Percentiles rank a stretch among this genome's conserved stretches.
Conservation (phyloP, 2,329 filamentous ascomycete genomes). For the Arachnomyces sp. region DNA sequence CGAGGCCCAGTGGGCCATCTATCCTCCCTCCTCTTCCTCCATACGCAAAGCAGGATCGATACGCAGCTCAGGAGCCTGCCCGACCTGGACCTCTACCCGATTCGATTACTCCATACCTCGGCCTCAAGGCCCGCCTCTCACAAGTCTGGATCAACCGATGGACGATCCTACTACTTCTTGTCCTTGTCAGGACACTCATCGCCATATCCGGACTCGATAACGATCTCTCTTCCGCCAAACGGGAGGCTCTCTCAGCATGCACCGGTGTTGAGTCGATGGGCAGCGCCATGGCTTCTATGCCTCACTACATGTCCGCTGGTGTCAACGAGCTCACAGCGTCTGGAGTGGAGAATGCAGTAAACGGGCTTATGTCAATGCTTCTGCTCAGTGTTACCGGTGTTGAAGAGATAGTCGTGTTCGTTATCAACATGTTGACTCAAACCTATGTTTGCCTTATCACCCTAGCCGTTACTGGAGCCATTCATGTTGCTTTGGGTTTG, state of each 20-base stretch:
- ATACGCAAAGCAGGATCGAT: conserved; percentile 36
- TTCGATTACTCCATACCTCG: conserved; percentile 81
- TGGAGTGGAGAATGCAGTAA: conserved; percentile 71
- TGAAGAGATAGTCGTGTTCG: conserved; percentile 80
- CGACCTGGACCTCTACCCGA: conserved; percentile 54
- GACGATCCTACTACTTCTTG: conserved; percentile 81
- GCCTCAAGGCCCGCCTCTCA: conserved; percentile 77
- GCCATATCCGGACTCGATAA: conserved; percentile 63
- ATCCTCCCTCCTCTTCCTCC: conserved; percentile 28
- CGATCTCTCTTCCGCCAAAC: conserved; percentile 66
- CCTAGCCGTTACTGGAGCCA: conserved; percentile 67
- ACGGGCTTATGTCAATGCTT: conserved; percentile 70
- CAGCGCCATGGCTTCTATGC: conserved; percentile 96
- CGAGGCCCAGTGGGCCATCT: no score
- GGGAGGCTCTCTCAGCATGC: conserved; percentile 79
- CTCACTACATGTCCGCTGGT: conserved; percentile 81
- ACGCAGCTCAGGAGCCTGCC: conserved; percentile 45
- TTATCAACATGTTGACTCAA: conserved; percentile 82
- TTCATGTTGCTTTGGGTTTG: conserved; percentile 59
- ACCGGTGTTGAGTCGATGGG: conserved; percentile 87
- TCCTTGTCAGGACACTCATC: conserved; percentile 72
- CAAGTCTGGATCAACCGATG: conserved; percentile 97
- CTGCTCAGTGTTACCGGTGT: conserved; percentile 72
- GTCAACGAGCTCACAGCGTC: conserved; percentile 78
- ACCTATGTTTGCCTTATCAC: conserved; percentile 88